Conservation (phyloP, 2,329 filamentous ascomycete species). For the Diaporthe caulivora region DNA sequence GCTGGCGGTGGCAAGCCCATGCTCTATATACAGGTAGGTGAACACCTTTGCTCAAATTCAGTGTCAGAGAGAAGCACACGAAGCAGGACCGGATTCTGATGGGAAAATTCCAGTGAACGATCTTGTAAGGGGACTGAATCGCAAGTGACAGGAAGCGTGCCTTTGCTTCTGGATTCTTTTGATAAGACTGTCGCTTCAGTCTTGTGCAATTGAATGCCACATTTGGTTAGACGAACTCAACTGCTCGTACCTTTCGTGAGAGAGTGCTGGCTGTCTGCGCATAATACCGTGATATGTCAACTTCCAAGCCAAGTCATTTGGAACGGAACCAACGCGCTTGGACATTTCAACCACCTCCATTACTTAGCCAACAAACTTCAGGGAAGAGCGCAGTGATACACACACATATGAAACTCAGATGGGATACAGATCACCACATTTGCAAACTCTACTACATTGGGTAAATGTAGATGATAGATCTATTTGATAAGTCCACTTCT, state of each 20-base stretch:
- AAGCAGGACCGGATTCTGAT: not conserved
- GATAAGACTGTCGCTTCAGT: conserved; percentile 18
- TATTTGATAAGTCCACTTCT: no score
- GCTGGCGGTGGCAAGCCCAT: conserved; percentile 7
- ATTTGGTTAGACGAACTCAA: not conserved
- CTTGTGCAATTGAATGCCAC: not conserved
- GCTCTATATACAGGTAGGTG: not conserved
- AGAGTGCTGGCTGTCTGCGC: not conserved
- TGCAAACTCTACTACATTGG: no score
- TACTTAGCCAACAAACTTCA: not conserved
- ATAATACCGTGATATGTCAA: not conserved
- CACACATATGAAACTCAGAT: not conserved
- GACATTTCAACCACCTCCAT: not conserved
- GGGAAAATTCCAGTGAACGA: not conserved
- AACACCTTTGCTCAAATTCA: not conserved
- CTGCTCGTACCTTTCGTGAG: not conserved
- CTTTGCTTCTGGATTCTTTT: not conserved
- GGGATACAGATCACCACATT: not conserved
- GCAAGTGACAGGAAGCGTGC: conserved; percentile 15
- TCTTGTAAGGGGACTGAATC: not conserved
- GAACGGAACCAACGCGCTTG: not conserved
- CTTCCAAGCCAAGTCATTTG: not conserved
- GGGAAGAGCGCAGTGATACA: not conserved
- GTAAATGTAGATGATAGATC: no score
- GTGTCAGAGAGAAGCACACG: not conserved